Evolutionary conservation across 2,329 filamentous ascomycete genomes (phyloP), one percentile per base, ranked within the genome.

Genomic region (Penicillium sp.): DNA sequence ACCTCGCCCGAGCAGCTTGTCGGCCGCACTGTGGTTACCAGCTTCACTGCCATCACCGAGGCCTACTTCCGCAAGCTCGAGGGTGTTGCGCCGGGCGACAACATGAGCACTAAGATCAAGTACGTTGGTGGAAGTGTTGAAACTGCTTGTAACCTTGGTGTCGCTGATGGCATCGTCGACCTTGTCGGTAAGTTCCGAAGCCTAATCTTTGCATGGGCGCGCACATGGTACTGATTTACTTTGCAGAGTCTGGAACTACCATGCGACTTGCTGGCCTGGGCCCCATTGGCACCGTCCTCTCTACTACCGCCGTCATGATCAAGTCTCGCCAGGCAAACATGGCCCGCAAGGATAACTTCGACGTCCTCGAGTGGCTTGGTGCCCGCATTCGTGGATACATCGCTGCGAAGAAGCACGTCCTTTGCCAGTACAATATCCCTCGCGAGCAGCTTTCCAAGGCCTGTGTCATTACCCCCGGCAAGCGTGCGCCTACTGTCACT

Each of bases 101-200:
- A 72, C 67, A 54, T 95, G 64, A 85, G 82, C 67, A 97, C 94
- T 9, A 92, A 91, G 69, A 92, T 99, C 67, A 91, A 96, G 68
- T 95, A 94, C 75, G 84, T 97, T 57, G 94, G 93, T 61, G 94
- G 94, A 14, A 97, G 93, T 81, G 94, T 99, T 32, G 94, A 99
- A 78, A 93, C 94, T 48, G 93, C 94, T 38, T 99, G 94, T 71
- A 93, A 94, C 18, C 80, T 99, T 51, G 94, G 94, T 49, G 92
- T 97, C 27, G 94, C 94, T 42, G 93, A 97, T 72, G 94, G 93
- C 47, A 97, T 99, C 72, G 92, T 99, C 44, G 94, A 99, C 78
- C 86, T 99, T 54, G 94, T 99, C 70, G 92, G 91, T 94, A 76
- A 72, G 89, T 84, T 29, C 1, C 10, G 2, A 1, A 43, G 16